Evolutionary conservation across 2,329 filamentous ascomycete species (phyloP).

Genomic region (Botrytis paeoniae): DNA sequence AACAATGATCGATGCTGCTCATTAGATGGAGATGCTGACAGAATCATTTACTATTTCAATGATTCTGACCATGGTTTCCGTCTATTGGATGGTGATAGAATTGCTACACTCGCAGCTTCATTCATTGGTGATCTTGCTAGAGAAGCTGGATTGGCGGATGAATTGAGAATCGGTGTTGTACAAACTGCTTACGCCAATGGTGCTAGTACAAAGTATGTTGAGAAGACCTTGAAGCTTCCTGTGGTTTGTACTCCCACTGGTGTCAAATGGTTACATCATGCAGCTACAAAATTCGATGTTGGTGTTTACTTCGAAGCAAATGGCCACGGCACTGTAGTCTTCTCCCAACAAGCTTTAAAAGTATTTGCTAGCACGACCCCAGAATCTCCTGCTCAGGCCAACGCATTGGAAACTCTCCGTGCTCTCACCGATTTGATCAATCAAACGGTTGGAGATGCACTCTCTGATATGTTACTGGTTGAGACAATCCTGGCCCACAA

Average conservation of each 20-base stretch:
- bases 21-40: slow-evolving; percentile 91
- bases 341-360: slow-evolving; percentile 79
- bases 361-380: slow-evolving; percentile 77
- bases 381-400: slow-evolving; percentile 86
- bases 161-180: slow-evolving; percentile 88
- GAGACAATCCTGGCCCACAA: slow-evolving; percentile 97
- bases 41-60: slow-evolving; percentile 91
- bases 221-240: slow-evolving; percentile 81
- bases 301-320: slow-evolving; percentile 99
- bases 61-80: slow-evolving; percentile 81
- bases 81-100: slow-evolving; percentile 93
- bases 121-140: slow-evolving; percentile 89
- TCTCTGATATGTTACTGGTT: slow-evolving; percentile 93
- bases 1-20: slow-evolving; percentile 81
- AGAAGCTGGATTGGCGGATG: slow-evolving; percentile 72
- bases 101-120: slow-evolving; percentile 87
- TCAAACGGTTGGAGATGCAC: slow-evolving; percentile 93
- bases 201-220: slow-evolving; percentile 86
- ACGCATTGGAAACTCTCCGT: slow-evolving; percentile 78
- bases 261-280: slow-evolving; percentile 96
- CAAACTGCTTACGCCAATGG: slow-evolving; percentile 99
- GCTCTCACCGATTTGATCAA: slow-evolving; percentile 92
- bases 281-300: slow-evolving; percentile 90
- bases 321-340: slow-evolving; percentile 93
- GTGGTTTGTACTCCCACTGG: slow-evolving; percentile 93